phyloP scores from a whole-genome alignment of 441 rosid species.

The Euphorbia celastroides region DNA sequence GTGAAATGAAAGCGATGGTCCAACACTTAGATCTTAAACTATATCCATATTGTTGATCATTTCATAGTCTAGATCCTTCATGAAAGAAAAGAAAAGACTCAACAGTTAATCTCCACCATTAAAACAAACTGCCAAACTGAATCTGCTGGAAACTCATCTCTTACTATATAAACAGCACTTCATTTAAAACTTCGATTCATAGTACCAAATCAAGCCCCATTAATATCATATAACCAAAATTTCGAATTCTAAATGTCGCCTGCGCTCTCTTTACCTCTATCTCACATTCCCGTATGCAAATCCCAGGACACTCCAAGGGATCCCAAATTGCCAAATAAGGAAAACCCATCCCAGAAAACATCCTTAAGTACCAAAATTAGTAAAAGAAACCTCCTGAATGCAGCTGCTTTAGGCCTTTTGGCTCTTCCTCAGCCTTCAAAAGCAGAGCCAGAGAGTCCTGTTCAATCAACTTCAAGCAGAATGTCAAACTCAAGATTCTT shows the following conservation, averaged over 20 bases:
- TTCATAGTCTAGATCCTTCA: slow-evolving; percentile 39
- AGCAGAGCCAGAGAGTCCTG: slow-evolving; percentile 54
- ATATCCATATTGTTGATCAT: neutral
- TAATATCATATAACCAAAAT: neutral
- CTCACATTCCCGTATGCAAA: slow-evolving; percentile 41
- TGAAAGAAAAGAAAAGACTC: slow-evolving; percentile 5
- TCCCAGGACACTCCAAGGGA: slow-evolving; percentile 37
- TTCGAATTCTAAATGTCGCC: slow-evolving; percentile 29
- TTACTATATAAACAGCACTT: slow-evolving; percentile 26
- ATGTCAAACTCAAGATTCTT: slow-evolving; percentile 59
- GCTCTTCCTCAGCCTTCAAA: slow-evolving; percentile 33
- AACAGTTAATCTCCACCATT: slow-evolving; percentile 10
- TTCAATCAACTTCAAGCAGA: slow-evolving; percentile 44
- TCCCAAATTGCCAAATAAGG: slow-evolving; percentile 26
- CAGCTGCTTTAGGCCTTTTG: slow-evolving; percentile 37
- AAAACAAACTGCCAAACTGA: slow-evolving; percentile 23
- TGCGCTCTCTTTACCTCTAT: slow-evolving; percentile 38
- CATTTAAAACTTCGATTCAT: neutral
- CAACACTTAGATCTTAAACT: neutral
- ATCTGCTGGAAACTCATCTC: slow-evolving; percentile 41
- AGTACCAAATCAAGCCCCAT: slow-evolving; percentile 5
- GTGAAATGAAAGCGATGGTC: neutral
- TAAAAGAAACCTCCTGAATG: slow-evolving; percentile 41
- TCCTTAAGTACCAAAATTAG: slow-evolving; percentile 25
- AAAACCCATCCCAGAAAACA: slow-evolving; percentile 26